Percentiles rank a stretch among this genome's conserved stretches.
These are phyloP conservation scores for Boletus reticulatus DNA, from an alignment of 768 basidiomycete genomes.

Conservation along the genomic window DNA sequence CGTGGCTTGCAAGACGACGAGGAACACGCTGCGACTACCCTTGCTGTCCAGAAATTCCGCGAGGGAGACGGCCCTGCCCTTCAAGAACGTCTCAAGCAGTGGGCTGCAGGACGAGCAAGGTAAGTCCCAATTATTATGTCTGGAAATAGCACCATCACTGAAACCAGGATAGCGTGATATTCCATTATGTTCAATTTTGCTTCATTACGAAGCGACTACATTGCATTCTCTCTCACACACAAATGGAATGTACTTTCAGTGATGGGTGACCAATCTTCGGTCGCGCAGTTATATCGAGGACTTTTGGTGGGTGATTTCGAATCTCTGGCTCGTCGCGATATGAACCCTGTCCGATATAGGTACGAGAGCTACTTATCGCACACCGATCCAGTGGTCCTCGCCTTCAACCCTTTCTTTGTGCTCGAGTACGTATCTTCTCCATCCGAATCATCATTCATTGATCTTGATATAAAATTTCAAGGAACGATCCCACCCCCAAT, in stretches of 20 bases:
- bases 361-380: conserved; percentile 90
- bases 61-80: conserved; percentile 75
- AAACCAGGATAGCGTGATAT: too few relatives aligned
- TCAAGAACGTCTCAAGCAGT: conserved; percentile 74
- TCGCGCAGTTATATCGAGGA: conserved; percentile 85
- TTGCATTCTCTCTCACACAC: too few relatives aligned
- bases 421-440: conserved; percentile 68
- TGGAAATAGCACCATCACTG: not conserved
- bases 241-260: too few relatives aligned
- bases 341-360: conserved; percentile 34
- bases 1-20: conserved; percentile 78
- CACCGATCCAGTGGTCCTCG: conserved; percentile 90
- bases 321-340: not conserved
- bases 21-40: conserved; percentile 75
- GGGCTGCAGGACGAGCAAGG: conserved; percentile 73
- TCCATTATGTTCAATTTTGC: too few relatives aligned
- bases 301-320: conserved; percentile 69
- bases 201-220: too few relatives aligned
- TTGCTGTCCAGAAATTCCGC: conserved; percentile 78
- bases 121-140: conserved; percentile 34
- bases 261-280: conserved; percentile 5
- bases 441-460: not conserved
- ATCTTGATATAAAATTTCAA: conserved; percentile 30
- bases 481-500: conserved; percentile 89
- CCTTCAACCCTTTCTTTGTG: conserved; percentile 96